Evolutionary conservation across 345 rosid genomes (phyloP), one percentile per base, ranked within the genome.

Genomic region (Eucalyptus paniculata): DNA sequence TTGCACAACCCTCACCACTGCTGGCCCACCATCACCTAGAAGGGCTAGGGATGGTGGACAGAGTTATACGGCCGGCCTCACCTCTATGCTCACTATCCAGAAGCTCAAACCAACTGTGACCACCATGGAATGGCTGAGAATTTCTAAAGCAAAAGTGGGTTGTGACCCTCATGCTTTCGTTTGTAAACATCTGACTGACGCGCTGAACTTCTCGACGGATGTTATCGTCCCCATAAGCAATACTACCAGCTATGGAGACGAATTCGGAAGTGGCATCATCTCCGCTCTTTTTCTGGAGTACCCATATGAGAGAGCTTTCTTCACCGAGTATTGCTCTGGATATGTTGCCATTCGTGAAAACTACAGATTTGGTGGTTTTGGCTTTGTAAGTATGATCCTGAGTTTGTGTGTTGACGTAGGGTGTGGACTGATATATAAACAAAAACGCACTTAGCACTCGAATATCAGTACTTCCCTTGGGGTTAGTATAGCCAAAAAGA

Each of bases 21-120:
- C 15, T 13, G 50, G 50, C 50, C 50, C 50, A 49, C 15, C 50
- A 49, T 49, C 50, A 49, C 16, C 50, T 49, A 49, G 50, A 49
- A 49, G 50, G 50, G 50, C 50, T 49, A 49, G 50, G 50, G 50
- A 49, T 49, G 50, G 50, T 49, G 16, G 50, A 34, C 93, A 95
- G 67, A 96, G 96, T 92, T 95, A 95, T 92, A 95, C 96, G 4
- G 96, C 97, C 30, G 90, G 93, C 87, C 89, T 95, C 47, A 91
- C 94, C 37, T 94, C 96, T 44, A 90, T 94, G 93, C 95, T 95
- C 21, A 95, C 96, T 1, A 88, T 94, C 21, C 92, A 90, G 82
- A 37, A 90, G 37, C 87, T 94, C 82, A 89, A 87, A 89, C 92
- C 94, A 8, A 91, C 90, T 50, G 56, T 88, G 12, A 89, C 93